Percentiles rank a stretch among this genome's conserved stretches.
These are phyloP conservation scores for Saccharum hybrid DNA, from an alignment of 202 grass and related monocot genomes.

Conservation along the genomic window DNA sequence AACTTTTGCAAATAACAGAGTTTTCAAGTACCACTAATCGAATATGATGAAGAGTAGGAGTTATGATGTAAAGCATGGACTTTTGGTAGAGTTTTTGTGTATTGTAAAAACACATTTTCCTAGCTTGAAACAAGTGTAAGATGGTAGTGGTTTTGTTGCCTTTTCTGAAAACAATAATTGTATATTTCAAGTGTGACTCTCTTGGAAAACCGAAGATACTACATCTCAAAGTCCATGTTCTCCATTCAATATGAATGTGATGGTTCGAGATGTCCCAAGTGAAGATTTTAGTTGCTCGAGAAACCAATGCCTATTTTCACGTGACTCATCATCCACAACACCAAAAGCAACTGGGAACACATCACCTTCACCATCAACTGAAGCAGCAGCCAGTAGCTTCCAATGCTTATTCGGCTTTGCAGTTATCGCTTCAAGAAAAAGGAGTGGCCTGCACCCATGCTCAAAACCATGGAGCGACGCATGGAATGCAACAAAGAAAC, in stretches of 20 bases:
- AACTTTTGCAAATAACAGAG: background rate
- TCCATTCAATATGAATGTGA: slow-evolving; percentile 90
- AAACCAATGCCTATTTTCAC: slow-evolving; percentile 95
- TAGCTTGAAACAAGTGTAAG: slow-evolving; percentile 13
- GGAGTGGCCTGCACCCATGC: slow-evolving; percentile 84
- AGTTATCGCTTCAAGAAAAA: slow-evolving; percentile 85
- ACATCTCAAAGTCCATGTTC: slow-evolving; percentile 82
- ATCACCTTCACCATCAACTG: slow-evolving; percentile 82
- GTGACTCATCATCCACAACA: slow-evolving; percentile 75
- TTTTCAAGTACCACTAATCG: background rate
- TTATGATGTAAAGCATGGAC: background rate
- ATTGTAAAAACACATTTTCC: background rate
- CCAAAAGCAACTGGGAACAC: slow-evolving; percentile 87
- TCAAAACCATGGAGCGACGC: slow-evolving; percentile 91
- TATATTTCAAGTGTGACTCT: slow-evolving; percentile 30
- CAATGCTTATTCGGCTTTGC: slow-evolving; percentile 82
- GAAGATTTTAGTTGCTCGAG: slow-evolving; percentile 83
- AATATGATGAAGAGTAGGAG: background rate
- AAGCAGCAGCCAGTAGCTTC: slow-evolving; percentile 80
- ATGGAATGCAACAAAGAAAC: slow-evolving; percentile 90
- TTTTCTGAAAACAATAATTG: background rate
- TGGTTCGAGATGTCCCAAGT: slow-evolving; percentile 48
- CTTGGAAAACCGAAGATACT: slow-evolving; percentile 73
- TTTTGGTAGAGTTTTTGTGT: background rate
- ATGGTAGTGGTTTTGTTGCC: background rate